Evolutionary conservation across 495 filamentous ascomycete species (phyloP), one percentile per base, ranked within the genome.

Genomic region (Umbilicaria muhlenbergii): DNA sequence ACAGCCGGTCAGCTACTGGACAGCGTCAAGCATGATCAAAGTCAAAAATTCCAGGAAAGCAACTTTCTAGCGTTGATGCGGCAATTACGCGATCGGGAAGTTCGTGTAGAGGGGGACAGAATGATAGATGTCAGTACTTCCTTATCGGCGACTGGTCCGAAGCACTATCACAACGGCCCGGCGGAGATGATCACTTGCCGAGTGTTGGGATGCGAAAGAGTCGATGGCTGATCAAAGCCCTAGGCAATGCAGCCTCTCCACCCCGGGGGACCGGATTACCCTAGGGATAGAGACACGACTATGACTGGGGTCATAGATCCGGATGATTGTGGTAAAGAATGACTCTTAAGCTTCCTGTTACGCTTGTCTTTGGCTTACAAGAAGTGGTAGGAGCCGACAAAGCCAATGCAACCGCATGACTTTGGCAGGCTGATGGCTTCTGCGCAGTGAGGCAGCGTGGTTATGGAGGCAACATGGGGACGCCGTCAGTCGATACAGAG

Each of bases 51-150:
- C 54, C 73, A 79, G 52, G 69, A 86, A 51, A 86, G 82, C 58
- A 75, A 73, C 43, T 91, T 91, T 51, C 66, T 88, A 14, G 70
- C 71, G 8, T 58, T 91, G 50, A 88, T 91, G 84, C 74, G 81
- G 24, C 67, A 69, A 41, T 64, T 74, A 46, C 63, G 70, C 37
- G 70, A 74, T 54, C 65, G 61, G 18, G 69, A 73, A 51, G 69
- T 73, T 16, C 60, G 68, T 45, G 58, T 74, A 41, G 60, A 73
- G 47, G 70, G 69, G 28, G 65, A 73, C 42, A 64, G 71, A 46
- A 67, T 74, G 52, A 61, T 66, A 49, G 66, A 72, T 69, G 70
- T 73, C 58, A 70, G 68, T 71, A 63, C 34, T 11, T 19, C 56
- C 55, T 61, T 59, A 59, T 56, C 60, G 56, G 64, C 55, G 59